phyloP scores from a whole-genome alignment of 305 asterid genomes.

The Fraxinus velutina region DNA sequence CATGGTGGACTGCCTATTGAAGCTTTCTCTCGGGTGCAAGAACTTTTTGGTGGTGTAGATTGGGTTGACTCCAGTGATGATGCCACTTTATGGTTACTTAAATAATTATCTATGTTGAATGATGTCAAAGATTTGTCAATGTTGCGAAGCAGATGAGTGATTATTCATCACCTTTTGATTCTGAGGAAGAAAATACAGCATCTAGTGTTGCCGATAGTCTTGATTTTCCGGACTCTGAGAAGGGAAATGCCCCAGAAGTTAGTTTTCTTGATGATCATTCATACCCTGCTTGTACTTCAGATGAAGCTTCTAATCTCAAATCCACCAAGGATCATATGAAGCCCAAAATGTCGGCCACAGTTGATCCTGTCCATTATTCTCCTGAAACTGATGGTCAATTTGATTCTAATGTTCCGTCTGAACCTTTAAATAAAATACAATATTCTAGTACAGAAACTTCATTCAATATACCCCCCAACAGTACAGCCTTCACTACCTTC shows the following conservation, averaged over 20 bases:
- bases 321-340: too few relatives aligned
- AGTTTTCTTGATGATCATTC: constrained; percentile 59
- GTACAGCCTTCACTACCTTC: constrained; percentile 21
- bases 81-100: constrained; percentile 86
- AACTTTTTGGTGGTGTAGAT: constrained; percentile 78
- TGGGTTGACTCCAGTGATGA: constrained; percentile 85
- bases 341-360: too few relatives aligned
- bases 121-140: constrained; percentile 77
- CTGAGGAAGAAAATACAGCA: constrained; percentile 93
- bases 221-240: constrained; percentile 84
- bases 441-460: constrained; percentile 29
- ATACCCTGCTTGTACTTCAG: constrained; percentile 52
- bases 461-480: constrained; percentile 19
- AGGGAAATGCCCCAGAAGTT: constrained; percentile 52
- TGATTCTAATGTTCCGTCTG: constrained; percentile 35
- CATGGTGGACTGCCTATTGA: constrained; percentile 89
- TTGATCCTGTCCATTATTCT: too few relatives aligned
- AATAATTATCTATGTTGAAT: constrained; percentile 70
- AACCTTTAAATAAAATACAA: constrained; percentile 29
- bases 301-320: constrained; percentile 52
- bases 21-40: constrained; percentile 91
- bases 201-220: constrained; percentile 89
- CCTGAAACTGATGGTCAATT: constrained; percentile 31
- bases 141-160: constrained; percentile 65
- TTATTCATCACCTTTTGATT: constrained; percentile 81